Evolutionary conservation across 2,329 filamentous ascomycete genomes (phyloP), one percentile per base, ranked within the genome.

Genomic region (Epichloe festucae): DNA sequence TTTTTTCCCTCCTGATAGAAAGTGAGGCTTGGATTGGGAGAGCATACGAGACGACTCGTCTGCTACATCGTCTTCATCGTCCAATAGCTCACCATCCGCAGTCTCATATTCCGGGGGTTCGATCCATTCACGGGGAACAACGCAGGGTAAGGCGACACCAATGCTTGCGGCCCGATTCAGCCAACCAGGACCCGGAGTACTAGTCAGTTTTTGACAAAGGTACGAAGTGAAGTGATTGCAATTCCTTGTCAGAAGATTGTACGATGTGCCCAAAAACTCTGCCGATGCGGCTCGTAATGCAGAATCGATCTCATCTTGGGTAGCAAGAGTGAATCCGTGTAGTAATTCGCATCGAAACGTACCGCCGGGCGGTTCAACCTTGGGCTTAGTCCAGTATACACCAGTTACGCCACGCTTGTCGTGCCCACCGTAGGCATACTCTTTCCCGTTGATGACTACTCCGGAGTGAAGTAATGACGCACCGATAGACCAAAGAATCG

Each of bases 191-290:
- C 85, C 85, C 1, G 81, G 71, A 45, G 79, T 76, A 5, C 82
- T 80, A 2, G 86, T 91, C 51, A 94, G 74, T 57, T 78, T 79
- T 63, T 84, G 74, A 67, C 85, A 89, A 17, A 94, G 75, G 60
- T 85, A 81, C 19, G 81, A 81, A 2, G 87, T 91, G 65, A 94
- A 94, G 65, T 94, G 88, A 65, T 94, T 94, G 75, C 88, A 94
- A 67, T 94, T 94, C 59, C 82, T 82, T 19, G 83, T 89, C 44
- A 94, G 74, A 14, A 94, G 77, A 61, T 93, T 91, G 67, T 94
- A 93, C 14, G 78, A 77, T 0, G 82, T 82, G 23, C 88, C 88
- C 52, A 82, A 75, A 60, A 93, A 94, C 58, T 83, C 76, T 42
- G 84, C 77, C 1, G 84, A 87, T 12, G 83, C 84, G 52, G 74